Conservation (phyloP, 2,329 filamentous ascomycete genomes). For the Colletotrichum sp. region DNA sequence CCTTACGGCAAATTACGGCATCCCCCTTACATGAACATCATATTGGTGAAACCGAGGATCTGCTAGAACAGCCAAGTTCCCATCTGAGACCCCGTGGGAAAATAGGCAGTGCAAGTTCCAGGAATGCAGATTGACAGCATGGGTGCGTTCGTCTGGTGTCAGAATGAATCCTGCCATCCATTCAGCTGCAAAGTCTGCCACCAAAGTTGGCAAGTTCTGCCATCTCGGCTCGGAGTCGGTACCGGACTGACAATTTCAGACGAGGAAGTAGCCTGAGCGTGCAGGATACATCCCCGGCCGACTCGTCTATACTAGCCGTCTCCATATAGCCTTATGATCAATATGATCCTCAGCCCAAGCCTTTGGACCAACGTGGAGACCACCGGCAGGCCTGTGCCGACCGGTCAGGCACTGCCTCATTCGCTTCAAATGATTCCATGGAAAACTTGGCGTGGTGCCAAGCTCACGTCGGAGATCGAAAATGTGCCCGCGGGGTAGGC, state of each 20-base stretch:
- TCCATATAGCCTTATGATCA: not conserved
- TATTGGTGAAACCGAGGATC: not conserved
- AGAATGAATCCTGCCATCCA: conserved; percentile 5
- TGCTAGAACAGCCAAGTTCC: not conserved
- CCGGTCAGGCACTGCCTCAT: not conserved
- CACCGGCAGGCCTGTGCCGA: not conserved
- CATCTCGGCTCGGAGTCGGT: not conserved
- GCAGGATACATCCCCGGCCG: not conserved
- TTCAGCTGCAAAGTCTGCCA: not conserved
- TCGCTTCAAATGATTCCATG: not conserved
- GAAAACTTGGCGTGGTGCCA: not conserved
- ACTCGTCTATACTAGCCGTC: not conserved
- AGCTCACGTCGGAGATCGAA: not conserved
- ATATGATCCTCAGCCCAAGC: not conserved
- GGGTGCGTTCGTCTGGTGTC: conserved; percentile 14
- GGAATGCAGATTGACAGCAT: not conserved
- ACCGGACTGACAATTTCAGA: not conserved
- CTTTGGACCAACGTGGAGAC: not conserved
- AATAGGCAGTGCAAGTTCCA: not conserved
- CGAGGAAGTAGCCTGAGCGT: not conserved
- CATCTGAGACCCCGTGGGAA: not conserved
- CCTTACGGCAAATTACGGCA: not conserved
- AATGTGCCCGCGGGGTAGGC: not conserved
- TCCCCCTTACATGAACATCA: not conserved
- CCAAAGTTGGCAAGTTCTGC: not conserved